Evolutionary conservation across 257 asterid species (phyloP).

Genomic region (Cordia subcordata): DNA sequence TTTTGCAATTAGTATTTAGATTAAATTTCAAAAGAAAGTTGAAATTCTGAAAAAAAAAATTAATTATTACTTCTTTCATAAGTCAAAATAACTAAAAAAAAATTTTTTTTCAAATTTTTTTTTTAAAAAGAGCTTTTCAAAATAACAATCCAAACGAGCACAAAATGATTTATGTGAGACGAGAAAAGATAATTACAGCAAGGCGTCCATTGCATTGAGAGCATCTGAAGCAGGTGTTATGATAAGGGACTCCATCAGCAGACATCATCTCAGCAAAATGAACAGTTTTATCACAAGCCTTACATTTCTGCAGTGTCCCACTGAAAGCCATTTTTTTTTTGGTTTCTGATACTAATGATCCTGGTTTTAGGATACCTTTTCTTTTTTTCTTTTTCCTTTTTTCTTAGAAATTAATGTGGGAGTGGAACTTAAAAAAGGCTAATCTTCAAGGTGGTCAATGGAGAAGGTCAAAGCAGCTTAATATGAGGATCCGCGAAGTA

Average conservation of each 20-base stretch:
- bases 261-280: constrained; percentile 58
- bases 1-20: too few relatives aligned
- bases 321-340: constrained; percentile 32
- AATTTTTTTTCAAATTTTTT: too few relatives aligned
- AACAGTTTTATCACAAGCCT: constrained; percentile 52
- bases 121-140: too few relatives aligned
- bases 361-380: background rate
- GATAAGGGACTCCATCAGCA: constrained; percentile 51
- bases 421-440: constrained; percentile 10
- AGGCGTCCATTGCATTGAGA: constrained; percentile 80
- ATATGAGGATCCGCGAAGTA: constrained; percentile 29
- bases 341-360: background rate
- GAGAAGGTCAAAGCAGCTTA: constrained; percentile 23
- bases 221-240: constrained; percentile 55
- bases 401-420: background rate
- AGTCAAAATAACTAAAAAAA: too few relatives aligned
- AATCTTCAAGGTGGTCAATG: constrained; percentile 18
- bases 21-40: too few relatives aligned
- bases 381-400: too few relatives aligned
- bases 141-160: too few relatives aligned
- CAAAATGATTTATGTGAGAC: too few relatives aligned
- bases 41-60: too few relatives aligned
- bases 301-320: constrained; percentile 57
- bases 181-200: constrained; percentile 38
- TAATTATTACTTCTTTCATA: too few relatives aligned